These are phyloP conservation scores for Aspergillus cejpii DNA, from an alignment of 2,329 filamentous ascomycete genomes.

Conservation along the genomic window DNA sequence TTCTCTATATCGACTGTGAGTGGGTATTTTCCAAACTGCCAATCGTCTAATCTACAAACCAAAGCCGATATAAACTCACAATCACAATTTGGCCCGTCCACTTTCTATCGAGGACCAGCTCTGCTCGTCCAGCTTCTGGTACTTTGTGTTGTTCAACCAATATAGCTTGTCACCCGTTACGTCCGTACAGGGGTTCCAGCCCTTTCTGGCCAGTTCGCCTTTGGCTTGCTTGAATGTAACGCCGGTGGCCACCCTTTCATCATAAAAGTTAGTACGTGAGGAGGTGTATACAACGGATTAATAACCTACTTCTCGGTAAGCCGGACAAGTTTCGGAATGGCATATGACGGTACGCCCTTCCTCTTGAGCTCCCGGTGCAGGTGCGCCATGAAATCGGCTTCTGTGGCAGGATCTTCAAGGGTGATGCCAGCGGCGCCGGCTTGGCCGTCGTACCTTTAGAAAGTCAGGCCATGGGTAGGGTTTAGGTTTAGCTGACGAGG, in stretches of 20 bases:
- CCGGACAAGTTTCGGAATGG: slow-evolving; percentile 43
- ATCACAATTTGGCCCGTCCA: slow-evolving; percentile 41
- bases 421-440: slow-evolving; percentile 45
- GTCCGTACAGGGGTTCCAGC: slow-evolving; percentile 34
- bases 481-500: background rate
- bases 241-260: slow-evolving; percentile 38
- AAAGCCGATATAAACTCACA: too few species aligned
- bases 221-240: slow-evolving; percentile 49
- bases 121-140: slow-evolving; percentile 33
- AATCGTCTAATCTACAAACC: background rate
- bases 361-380: slow-evolving; percentile 37
- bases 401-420: slow-evolving; percentile 29
- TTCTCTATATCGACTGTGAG: too few species aligned
- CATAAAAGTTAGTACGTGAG: slow-evolving; percentile 1
- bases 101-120: slow-evolving; percentile 40
- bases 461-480: too few species aligned
- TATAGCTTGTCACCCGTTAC: slow-evolving; percentile 37
- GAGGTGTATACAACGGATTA: background rate
- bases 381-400: slow-evolving; percentile 34
- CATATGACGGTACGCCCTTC: slow-evolving; percentile 44
- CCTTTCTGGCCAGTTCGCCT: slow-evolving; percentile 38
- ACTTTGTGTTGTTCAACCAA: slow-evolving; percentile 40
- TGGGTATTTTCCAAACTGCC: background rate
- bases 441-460: slow-evolving; percentile 45
- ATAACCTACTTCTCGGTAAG: slow-evolving; percentile 41